Evolutionary conservation across 208 protist genomes (phyloP), one percentile per base, ranked within the genome.

Genomic region (Acanthamoeba quina): DNA sequence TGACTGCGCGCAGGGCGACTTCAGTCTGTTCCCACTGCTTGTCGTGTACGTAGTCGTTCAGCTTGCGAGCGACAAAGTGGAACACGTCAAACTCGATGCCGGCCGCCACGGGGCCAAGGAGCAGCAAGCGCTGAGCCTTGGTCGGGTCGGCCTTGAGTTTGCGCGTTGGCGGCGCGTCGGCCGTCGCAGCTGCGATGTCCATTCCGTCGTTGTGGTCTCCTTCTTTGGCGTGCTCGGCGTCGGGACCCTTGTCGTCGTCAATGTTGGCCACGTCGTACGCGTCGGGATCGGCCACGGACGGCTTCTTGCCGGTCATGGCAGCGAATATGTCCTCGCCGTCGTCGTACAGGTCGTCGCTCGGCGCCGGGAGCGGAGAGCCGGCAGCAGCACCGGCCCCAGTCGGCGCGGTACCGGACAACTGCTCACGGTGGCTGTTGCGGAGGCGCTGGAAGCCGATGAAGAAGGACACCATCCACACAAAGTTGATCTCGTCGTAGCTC

Each of bases 361-460:
- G 62, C 62, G 37, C 41, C 70, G 70, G 41, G 19, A 82, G 66
- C 37, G 7, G 26, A 24, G 31, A n/a, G 15, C 21, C 56, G 5
- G 34, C 41, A 82, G 72, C 11, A 13, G 74, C 74, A 17, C 41
- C 47, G 13, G 47, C 47, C 0, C 47, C 74, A 19, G 74, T 47
- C 9, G 70, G 49, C 19, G 68, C 31, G 52, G 3, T 26, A 41
- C 7, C 24, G 4, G 21, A 54, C 74, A 37, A 41, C 10, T 54
- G 41, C 13, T 72, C 74, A 17, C 74, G 74, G 21, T 82, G 31
- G 41, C 10, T 52, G 74, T 82, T 82, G 74, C 47, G 24, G 19
- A 92, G 37, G 62, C 88, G 88, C 31, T 92, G 88, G 47, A 64
- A 92, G 66, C 88, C 88, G 44, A 31, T 62, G 80, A 92, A 92